Conservation (phyloP, 768 basidiomycete genomes). For the Russula sp. region DNA sequence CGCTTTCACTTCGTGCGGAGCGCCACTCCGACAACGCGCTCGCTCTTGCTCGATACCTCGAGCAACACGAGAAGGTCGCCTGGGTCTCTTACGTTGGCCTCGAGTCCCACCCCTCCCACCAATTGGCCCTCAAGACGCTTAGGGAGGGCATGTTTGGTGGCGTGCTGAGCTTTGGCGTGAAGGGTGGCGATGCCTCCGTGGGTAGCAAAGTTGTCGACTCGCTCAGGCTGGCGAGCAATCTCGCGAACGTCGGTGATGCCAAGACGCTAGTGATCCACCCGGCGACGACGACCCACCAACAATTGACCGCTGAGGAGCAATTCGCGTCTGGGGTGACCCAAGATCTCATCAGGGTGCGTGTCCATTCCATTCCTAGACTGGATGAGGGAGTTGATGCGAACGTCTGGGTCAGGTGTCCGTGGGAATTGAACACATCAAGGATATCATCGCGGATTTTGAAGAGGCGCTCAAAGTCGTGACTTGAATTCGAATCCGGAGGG, state of each 20-base stretch:
- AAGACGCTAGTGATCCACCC: slow-evolving; percentile 80
- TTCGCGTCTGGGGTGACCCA: slow-evolving; percentile 62
- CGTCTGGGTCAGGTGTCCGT: slow-evolving; percentile 33
- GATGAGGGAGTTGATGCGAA: neutral
- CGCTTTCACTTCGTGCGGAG: slow-evolving; percentile 63
- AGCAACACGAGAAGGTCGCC: slow-evolving; percentile 55
- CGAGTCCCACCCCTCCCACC: slow-evolving; percentile 52
- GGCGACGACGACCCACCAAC: slow-evolving; percentile 70
- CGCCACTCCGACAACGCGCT: slow-evolving; percentile 68
- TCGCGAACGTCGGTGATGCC: slow-evolving; percentile 74
- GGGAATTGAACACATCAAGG: slow-evolving; percentile 38
- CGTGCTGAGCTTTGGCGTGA: slow-evolving; percentile 72
- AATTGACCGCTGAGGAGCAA: slow-evolving; percentile 57
- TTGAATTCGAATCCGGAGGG: slow-evolving; percentile 1
- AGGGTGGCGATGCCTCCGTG: slow-evolving; percentile 41
- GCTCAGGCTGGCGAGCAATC: slow-evolving; percentile 62
- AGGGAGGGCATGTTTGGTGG: slow-evolving; percentile 59
- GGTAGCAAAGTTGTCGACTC: slow-evolving; percentile 63
- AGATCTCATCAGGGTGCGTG: slow-evolving; percentile 63
- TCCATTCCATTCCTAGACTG: neutral
- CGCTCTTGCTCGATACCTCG: slow-evolving; percentile 56
- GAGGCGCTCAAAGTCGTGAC: slow-evolving; percentile 32
- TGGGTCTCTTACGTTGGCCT: slow-evolving; percentile 83
- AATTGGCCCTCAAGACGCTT: slow-evolving; percentile 50
- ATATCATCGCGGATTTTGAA: slow-evolving; percentile 42